Conservation (phyloP, 345 rosid genomes). For the Salix suchowensis region DNA sequence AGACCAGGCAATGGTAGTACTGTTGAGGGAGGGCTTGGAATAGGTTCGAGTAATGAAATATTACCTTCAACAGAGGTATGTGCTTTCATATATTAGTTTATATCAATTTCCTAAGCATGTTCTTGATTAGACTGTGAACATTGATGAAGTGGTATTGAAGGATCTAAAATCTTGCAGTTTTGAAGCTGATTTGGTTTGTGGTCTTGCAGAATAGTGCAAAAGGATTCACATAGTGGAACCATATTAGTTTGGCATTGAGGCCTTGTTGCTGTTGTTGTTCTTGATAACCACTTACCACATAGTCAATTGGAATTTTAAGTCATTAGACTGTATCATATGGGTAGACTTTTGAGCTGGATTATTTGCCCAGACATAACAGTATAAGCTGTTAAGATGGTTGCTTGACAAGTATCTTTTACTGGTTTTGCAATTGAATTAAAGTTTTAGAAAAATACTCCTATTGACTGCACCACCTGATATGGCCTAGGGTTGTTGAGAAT, state of each 20-base stretch:
- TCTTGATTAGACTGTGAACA: neutral
- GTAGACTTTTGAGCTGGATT: constrained; percentile 5
- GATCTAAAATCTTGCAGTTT: neutral
- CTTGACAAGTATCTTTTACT: neutral
- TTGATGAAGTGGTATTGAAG: neutral
- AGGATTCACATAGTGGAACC: neutral
- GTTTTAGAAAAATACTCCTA: neutral
- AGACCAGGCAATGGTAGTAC: constrained; percentile 44
- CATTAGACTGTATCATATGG: neutral
- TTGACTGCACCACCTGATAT: neutral
- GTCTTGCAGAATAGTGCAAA: neutral
- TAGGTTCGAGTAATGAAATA: constrained; percentile 47
- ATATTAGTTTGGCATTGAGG: neutral
- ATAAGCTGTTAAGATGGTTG: neutral
- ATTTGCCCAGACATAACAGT: neutral
- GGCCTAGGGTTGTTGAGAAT: neutral
- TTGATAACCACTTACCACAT: neutral
- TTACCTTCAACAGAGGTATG: constrained; percentile 60
- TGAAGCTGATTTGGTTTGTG: neutral
- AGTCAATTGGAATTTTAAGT: neutral
- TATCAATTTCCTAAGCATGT: neutral
- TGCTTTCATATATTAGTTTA: neutral
- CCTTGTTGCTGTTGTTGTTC: neutral
- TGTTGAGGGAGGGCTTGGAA: constrained; percentile 45
- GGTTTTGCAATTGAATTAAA: neutral